A percentile compares a stretch with the other conserved stretches of the same genome.
These are phyloP conservation scores for Nakazawaea sp. DNA, from an alignment of 805 yeast genomes.

Conservation along the genomic window DNA sequence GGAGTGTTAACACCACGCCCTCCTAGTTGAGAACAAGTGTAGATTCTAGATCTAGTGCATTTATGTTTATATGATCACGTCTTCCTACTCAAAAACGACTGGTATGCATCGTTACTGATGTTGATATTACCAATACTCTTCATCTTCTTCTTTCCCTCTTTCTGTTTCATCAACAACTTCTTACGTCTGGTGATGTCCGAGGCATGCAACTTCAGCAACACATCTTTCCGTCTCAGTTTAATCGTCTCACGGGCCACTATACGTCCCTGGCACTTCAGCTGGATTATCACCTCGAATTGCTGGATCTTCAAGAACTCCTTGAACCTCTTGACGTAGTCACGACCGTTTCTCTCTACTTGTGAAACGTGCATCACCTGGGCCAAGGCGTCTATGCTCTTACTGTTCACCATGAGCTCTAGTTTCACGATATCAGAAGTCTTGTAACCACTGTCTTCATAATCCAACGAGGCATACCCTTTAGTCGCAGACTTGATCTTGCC, in stretches of 20 bases:
- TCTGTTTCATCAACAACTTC: slow-evolving; percentile 80
- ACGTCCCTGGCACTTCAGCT: slow-evolving; percentile 75
- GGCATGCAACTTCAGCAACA: slow-evolving; percentile 89
- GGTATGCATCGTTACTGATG: slow-evolving; percentile 83
- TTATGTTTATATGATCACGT: background rate
- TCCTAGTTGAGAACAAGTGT: slow-evolving; percentile 2
- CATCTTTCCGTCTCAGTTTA: slow-evolving; percentile 90
- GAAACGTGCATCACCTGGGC: slow-evolving; percentile 85
- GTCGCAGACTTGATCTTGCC: slow-evolving; percentile 88
- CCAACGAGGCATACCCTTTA: slow-evolving; percentile 88
- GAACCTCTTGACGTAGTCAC: slow-evolving; percentile 77
- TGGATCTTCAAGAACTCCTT: slow-evolving; percentile 76
- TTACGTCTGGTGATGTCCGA: slow-evolving; percentile 87
- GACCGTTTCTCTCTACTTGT: slow-evolving; percentile 66
- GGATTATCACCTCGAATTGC: slow-evolving; percentile 87
- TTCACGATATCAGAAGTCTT: slow-evolving; percentile 74
- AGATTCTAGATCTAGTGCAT: background rate
- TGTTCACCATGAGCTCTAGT: slow-evolving; percentile 84
- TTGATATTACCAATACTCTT: slow-evolving; percentile 71
- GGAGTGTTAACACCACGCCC: slow-evolving; percentile 5
- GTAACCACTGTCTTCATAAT: slow-evolving; percentile 92
- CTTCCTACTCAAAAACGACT: slow-evolving; percentile 57
- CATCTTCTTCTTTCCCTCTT: slow-evolving; percentile 87
- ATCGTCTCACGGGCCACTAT: slow-evolving; percentile 89
- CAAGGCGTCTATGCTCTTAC: slow-evolving; percentile 83